Percentiles rank a stretch among this genome's conserved stretches.
phyloP scores from a whole-genome alignment of 2,329 filamentous ascomycete species.

The Fusarium incarnatum region DNA sequence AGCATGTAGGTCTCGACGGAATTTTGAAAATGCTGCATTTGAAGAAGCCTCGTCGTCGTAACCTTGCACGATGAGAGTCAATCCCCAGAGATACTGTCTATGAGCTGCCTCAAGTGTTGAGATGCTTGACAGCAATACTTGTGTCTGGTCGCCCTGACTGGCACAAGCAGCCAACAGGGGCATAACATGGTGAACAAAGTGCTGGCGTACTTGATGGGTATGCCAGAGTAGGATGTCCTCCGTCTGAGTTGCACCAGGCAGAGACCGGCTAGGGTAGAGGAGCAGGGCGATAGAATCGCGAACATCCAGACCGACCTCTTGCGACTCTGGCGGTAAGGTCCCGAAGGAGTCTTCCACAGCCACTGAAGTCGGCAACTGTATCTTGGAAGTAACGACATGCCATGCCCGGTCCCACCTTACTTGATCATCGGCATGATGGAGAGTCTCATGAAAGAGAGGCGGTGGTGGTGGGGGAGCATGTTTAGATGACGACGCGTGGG shows the following conservation, averaged over 20 bases:
- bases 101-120: constrained; percentile 70
- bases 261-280: constrained; percentile 58
- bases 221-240: constrained; percentile 71
- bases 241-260: constrained; percentile 64
- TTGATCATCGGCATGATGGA: constrained; percentile 59
- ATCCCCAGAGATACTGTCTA: constrained; percentile 66
- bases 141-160: constrained; percentile 55
- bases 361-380: constrained; percentile 67
- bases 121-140: constrained; percentile 64
- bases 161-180: constrained; percentile 65
- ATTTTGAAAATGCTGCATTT: constrained; percentile 59
- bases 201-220: constrained; percentile 68
- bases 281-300: constrained; percentile 65
- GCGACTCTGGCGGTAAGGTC: constrained; percentile 57
- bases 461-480: constrained; percentile 37
- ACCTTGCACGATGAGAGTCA: constrained; percentile 63
- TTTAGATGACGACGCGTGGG: constrained; percentile 44
- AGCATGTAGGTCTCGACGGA: constrained; percentile 71
- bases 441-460: constrained; percentile 38
- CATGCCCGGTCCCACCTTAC: constrained; percentile 70
- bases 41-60: constrained; percentile 55
- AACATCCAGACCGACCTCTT: constrained; percentile 60
- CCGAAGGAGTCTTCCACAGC: constrained; percentile 67
- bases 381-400: constrained; percentile 69
- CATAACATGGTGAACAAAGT: constrained; percentile 70